These are phyloP conservation scores for Auriculariales sp. DNA, from an alignment of 768 basidiomycete species.

Conservation along the genomic window DNA sequence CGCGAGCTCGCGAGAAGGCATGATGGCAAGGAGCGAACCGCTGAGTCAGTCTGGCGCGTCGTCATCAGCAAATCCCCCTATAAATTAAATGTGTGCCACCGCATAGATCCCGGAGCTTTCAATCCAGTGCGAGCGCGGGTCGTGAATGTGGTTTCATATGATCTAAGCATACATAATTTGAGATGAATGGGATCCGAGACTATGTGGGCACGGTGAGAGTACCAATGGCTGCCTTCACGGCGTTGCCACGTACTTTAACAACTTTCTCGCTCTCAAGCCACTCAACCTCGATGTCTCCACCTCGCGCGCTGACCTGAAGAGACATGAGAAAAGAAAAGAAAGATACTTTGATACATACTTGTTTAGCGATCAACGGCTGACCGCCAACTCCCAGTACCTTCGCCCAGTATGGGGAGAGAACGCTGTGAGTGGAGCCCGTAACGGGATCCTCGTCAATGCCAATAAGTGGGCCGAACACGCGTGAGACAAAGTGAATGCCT, in stretches of 20 bases:
- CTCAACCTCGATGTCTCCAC: slow-evolving; percentile 28
- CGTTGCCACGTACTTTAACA: neutral
- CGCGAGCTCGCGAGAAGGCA: slow-evolving; percentile 13
- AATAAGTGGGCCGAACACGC: slow-evolving; percentile 14
- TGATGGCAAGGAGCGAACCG: too few species aligned
- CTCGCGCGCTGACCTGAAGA: slow-evolving; percentile 34
- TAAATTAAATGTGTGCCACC: too few species aligned
- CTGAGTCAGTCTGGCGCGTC: too few species aligned
- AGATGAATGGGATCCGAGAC: neutral
- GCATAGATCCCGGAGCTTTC: too few species aligned
- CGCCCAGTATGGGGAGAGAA: slow-evolving; percentile 16
- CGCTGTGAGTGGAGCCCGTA: slow-evolving; percentile 16
- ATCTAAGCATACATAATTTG: too few species aligned
- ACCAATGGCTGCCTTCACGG: neutral
- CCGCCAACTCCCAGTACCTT: neutral
- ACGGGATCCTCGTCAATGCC: slow-evolving; percentile 18
- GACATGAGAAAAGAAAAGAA: too few species aligned
- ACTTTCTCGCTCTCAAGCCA: slow-evolving; percentile 12
- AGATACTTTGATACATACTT: too few species aligned
- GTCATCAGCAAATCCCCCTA: too few species aligned
- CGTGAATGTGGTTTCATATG: too few species aligned
- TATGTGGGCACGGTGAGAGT: neutral
- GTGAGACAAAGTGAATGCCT: slow-evolving; percentile 13
- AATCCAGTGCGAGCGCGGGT: too few species aligned
- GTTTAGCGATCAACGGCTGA: neutral